These are phyloP conservation scores for Erythrobasidium hasegawianum DNA, from an alignment of 1,284 basidiomycete species.

Conservation along the genomic window DNA sequence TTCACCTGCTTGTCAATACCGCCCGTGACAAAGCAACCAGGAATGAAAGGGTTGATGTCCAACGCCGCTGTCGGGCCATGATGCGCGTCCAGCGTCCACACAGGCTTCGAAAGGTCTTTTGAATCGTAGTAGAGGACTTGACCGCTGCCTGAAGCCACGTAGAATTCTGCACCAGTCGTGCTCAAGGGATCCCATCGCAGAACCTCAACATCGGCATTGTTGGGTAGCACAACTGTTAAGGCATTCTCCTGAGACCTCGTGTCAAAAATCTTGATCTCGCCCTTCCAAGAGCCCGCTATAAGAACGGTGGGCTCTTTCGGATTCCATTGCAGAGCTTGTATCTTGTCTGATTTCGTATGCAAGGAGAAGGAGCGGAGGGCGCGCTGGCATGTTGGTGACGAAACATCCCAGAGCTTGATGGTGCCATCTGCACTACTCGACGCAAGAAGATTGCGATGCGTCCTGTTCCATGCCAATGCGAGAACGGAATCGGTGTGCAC, in stretches of 20 bases:
- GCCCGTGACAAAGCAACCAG: conserved; percentile 85
- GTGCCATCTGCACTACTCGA: conserved; percentile 91
- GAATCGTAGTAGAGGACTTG: conserved; percentile 87
- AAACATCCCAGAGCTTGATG: conserved; percentile 96
- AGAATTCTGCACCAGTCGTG: conserved; percentile 63
- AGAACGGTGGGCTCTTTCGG: conserved; percentile 77
- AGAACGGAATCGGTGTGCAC: conserved; percentile 94
- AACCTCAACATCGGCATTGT: conserved; percentile 78
- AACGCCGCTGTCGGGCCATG: conserved; percentile 85
- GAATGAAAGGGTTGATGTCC: conserved; percentile 86
- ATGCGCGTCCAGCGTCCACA: conserved; percentile 90
- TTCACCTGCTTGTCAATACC: conserved; percentile 89
- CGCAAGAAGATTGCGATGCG: conserved; percentile 82
- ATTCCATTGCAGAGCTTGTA: conserved; percentile 96
- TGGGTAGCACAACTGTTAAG: conserved; percentile 23
- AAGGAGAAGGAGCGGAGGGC: conserved; percentile 76
- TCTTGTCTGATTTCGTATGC: conserved; percentile 77
- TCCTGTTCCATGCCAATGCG: conserved; percentile 83
- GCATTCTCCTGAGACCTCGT: conserved; percentile 69
- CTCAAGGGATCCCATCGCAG: conserved; percentile 79
- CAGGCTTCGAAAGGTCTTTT: conserved; percentile 63
- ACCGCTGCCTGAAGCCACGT: conserved; percentile 76
- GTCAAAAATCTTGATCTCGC: conserved; percentile 89
- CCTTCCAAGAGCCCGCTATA: conserved; percentile 88
- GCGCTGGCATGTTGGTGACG: conserved; percentile 53